phyloP scores from a whole-genome alignment of 805 yeast genomes.

The Zygotorulaspora chibaensis region DNA sequence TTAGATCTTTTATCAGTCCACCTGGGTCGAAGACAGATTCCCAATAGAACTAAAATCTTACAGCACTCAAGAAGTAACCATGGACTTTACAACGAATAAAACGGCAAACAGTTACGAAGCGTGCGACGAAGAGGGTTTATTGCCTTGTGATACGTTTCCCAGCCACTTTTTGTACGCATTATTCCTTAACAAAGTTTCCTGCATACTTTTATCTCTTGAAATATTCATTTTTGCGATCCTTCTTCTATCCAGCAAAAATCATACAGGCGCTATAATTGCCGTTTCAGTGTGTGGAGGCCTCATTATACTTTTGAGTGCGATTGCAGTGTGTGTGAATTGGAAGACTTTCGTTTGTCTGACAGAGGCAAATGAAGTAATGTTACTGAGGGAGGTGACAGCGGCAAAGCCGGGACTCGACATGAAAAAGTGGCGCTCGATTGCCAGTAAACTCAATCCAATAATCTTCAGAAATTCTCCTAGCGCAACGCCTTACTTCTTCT shows the following conservation, averaged over 20 bases:
- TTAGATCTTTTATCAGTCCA: too few relatives aligned
- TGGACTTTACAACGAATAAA: background rate
- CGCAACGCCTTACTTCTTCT: conserved; percentile 12
- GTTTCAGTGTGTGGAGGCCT: too few relatives aligned
- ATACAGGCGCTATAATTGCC: too few relatives aligned
- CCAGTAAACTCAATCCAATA: conserved; percentile 6
- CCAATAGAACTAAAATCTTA: too few relatives aligned
- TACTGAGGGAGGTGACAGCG: conserved; percentile 6
- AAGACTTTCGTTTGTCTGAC: background rate
- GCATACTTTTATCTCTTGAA: too few relatives aligned
- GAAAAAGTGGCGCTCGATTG: conserved; percentile 9
- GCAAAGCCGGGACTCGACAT: conserved; percentile 6
- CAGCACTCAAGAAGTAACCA: background rate
- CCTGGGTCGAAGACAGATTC: too few relatives aligned
- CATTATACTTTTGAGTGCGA: too few relatives aligned
- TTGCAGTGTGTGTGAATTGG: too few relatives aligned
- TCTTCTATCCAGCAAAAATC: too few relatives aligned
- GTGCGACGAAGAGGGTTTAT: background rate
- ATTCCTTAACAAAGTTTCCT: too few relatives aligned
- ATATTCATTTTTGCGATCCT: too few relatives aligned
- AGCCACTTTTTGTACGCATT: background rate
- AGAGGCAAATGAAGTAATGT: conserved; percentile 2
- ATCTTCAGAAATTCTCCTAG: conserved; percentile 4
- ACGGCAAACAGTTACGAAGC: background rate
- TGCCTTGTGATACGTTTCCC: background rate